These are phyloP conservation scores for Pseudopyricularia javanii DNA, from an alignment of 2,329 filamentous ascomycete species.

Conservation along the genomic window DNA sequence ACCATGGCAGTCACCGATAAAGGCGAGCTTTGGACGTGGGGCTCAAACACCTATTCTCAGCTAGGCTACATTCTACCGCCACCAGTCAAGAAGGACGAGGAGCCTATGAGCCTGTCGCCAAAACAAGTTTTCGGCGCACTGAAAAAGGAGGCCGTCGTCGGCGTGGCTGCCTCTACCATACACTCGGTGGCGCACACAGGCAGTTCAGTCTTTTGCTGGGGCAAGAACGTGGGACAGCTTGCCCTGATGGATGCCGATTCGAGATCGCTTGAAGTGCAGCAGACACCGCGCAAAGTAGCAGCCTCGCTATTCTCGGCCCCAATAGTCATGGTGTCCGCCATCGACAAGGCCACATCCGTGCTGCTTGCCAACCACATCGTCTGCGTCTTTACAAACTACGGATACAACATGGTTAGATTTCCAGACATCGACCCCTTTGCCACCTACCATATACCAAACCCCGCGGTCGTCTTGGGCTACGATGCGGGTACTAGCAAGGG, in stretches of 20 bases:
- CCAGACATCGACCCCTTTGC: constrained; percentile 55
- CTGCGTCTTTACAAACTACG: constrained; percentile 90
- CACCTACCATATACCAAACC: constrained; percentile 52
- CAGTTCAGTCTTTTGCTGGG: constrained; percentile 79
- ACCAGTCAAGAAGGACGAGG: constrained; percentile 59
- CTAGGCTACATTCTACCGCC: constrained; percentile 70
- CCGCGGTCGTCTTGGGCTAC: constrained; percentile 52
- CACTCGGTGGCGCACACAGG: constrained; percentile 85
- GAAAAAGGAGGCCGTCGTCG: constrained; percentile 72
- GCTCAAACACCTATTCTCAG: constrained; percentile 74
- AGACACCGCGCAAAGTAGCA: constrained; percentile 73
- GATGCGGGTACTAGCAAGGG: constrained; percentile 42
- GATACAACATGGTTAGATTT: constrained; percentile 83
- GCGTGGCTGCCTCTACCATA: constrained; percentile 76
- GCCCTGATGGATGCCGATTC: constrained; percentile 93
- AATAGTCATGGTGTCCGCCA: constrained; percentile 74
- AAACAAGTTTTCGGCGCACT: constrained; percentile 84
- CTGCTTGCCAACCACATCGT: constrained; percentile 80
- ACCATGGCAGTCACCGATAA: constrained; percentile 72
- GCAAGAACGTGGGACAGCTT: constrained; percentile 88
- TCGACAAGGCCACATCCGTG: constrained; percentile 78
- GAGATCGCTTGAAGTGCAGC: constrained; percentile 74
- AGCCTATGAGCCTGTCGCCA: constrained; percentile 68
- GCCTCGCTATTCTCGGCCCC: constrained; percentile 64
- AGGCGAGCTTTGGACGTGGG: constrained; percentile 93